These are phyloP conservation scores for Elaeis guineensis DNA, from an alignment of 176 grass and related monocot species.

Conservation along the genomic window DNA sequence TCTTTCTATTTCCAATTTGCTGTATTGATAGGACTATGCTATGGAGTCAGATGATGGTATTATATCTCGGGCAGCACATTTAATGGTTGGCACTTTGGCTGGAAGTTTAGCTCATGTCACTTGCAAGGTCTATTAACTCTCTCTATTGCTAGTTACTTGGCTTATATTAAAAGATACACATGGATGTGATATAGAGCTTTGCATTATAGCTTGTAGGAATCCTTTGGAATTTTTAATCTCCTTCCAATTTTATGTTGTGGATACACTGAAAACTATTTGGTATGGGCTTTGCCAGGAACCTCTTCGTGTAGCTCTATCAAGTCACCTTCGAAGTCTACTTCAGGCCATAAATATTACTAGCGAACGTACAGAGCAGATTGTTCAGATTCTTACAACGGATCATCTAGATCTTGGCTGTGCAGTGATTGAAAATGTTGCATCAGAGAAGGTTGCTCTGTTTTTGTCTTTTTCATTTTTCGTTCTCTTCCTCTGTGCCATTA, in stretches of 20 bases:
- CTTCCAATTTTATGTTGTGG: too few relatives aligned
- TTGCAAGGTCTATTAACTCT: conserved; percentile 54
- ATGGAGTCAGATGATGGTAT: conserved; percentile 73
- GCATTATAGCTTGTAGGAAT: too few relatives aligned
- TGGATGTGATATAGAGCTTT: not conserved
- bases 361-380: conserved; percentile 65
- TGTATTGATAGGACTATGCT: conserved; percentile 61
- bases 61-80: conserved; percentile 67
- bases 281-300: conserved; percentile 48
- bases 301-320: conserved; percentile 71
- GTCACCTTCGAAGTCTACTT: conserved; percentile 74
- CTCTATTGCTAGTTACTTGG: not conserved
- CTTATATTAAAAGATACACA: not conserved
- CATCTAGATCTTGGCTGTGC: conserved; percentile 99
- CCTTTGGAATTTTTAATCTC: too few relatives aligned
- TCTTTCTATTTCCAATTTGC: conserved; percentile 8
- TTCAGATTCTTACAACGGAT: conserved; percentile 77
- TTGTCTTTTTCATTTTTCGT: conserved; percentile 7
- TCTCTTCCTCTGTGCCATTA: conserved; percentile 1
- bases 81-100: conserved; percentile 94
- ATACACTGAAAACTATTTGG: too few relatives aligned
- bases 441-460: conserved; percentile 57
- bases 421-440: conserved; percentile 87
- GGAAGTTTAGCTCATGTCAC: conserved; percentile 98
- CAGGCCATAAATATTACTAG: conserved; percentile 64